Conservation (phyloP, 257 asterid species). For the Primulina huaijiensis region DNA sequence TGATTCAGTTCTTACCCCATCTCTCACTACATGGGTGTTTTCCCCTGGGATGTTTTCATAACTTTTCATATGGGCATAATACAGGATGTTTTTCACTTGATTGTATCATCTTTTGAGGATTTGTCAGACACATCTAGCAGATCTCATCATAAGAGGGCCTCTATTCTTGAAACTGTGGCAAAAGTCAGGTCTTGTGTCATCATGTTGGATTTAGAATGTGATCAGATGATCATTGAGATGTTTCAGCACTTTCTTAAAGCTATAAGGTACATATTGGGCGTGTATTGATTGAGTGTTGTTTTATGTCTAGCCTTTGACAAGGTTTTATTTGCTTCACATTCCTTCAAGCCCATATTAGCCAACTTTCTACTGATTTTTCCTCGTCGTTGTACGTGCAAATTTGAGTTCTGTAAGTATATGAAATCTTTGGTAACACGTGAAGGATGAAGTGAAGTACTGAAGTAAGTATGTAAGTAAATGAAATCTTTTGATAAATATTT, state of each 20-base stretch:
- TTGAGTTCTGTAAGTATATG: too few species aligned
- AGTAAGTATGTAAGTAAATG: too few species aligned
- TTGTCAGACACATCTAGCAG: slow-evolving; percentile 67
- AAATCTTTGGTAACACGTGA: too few species aligned
- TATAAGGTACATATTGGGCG: slow-evolving; percentile 53
- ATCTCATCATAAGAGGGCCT: slow-evolving; percentile 65
- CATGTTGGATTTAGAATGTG: slow-evolving; percentile 98
- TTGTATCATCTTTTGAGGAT: slow-evolving; percentile 82
- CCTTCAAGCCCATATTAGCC: too few species aligned
- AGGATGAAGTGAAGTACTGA: too few species aligned
- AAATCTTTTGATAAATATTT: too few species aligned
- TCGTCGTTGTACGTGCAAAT: neutral
- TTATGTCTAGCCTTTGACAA: neutral
- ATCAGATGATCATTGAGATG: slow-evolving; percentile 79
- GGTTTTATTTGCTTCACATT: neutral
- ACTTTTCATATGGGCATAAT: slow-evolving; percentile 29
- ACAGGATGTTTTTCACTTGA: slow-evolving; percentile 85
- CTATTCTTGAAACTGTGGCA: slow-evolving; percentile 91
- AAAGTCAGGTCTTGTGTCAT: slow-evolving; percentile 95
- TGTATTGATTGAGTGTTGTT: slow-evolving; percentile 9
- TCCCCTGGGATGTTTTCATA: slow-evolving; percentile 23
- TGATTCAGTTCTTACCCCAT: slow-evolving; percentile 22
- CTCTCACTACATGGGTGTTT: neutral
- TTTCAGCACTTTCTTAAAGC: slow-evolving; percentile 72
- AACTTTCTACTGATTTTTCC: too few species aligned